These are phyloP conservation scores for Globisporangium lucens DNA, from an alignment of 352 stramenopile species.

Conservation along the genomic window DNA sequence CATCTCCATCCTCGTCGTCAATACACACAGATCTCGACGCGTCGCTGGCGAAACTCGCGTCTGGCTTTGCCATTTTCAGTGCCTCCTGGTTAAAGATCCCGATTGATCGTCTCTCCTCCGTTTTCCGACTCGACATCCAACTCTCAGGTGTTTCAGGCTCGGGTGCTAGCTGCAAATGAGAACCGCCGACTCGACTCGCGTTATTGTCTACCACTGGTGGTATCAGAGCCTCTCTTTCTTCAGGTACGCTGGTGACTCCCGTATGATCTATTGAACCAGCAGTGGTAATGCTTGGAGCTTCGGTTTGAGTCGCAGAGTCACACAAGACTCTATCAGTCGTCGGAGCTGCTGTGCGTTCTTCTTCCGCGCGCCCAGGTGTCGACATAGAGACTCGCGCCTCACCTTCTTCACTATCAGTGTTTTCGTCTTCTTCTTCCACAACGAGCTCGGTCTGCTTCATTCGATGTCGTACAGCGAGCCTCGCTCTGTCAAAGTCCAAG, in stretches of 20 bases:
- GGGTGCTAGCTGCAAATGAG: not conserved
- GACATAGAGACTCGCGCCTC: not conserved
- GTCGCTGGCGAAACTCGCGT: slow-evolving; percentile 4
- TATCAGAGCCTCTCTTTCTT: not conserved
- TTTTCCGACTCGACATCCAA: not conserved
- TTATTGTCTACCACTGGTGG: not conserved
- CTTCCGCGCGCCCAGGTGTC: not conserved
- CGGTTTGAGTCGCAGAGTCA: slow-evolving; percentile 3
- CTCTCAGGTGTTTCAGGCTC: not conserved
- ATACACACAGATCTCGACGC: slow-evolving; percentile 1
- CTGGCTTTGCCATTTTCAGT: not conserved
- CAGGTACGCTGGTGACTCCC: not conserved
- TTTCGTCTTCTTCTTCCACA: slow-evolving; percentile 1
- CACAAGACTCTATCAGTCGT: not conserved
- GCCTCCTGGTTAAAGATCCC: not conserved
- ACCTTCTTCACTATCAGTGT: not conserved
- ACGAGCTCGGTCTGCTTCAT: not conserved
- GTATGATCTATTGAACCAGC: not conserved
- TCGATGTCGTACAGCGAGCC: not conserved
- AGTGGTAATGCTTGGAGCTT: not conserved
- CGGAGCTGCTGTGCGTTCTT: not conserved
- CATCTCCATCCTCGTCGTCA: not conserved
- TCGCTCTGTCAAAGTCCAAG: slow-evolving; percentile 16
- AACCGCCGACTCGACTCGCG: not conserved
- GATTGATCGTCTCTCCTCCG: not conserved